Percentiles rank a stretch among this genome's conserved stretches.
phyloP scores from a whole-genome alignment of 192 early-diverging fungal genomes.

The Entomortierella chlamydospora region DNA sequence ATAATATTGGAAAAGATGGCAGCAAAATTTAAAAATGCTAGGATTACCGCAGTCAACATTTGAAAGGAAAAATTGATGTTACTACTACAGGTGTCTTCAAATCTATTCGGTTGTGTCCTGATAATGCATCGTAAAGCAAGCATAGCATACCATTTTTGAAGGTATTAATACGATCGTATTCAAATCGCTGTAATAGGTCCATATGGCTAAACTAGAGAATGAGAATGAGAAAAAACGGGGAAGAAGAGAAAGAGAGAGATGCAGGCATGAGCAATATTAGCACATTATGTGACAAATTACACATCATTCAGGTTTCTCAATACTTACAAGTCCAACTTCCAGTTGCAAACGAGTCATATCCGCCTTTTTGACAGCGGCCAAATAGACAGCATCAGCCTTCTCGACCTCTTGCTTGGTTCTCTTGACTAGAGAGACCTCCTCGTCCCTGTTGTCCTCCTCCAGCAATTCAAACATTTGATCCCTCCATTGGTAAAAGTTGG shows the following conservation, averaged over 20 bases:
- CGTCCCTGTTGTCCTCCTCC: conserved; percentile 55
- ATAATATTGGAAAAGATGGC: conserved; percentile 61
- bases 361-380: conserved; percentile 69
- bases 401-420: conserved; percentile 67
- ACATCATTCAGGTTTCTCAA: not conserved
- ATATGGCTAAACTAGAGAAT: conserved; percentile 62
- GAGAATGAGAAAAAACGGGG: not conserved
- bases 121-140: not conserved
- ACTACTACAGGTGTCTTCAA: too few relatives aligned
- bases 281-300: not conserved
- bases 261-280: not conserved
- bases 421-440: conserved; percentile 30
- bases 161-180: conserved; percentile 60
- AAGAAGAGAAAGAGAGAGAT: not conserved
- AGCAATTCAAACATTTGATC: conserved; percentile 64
- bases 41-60: not conserved
- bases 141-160: conserved; percentile 63
- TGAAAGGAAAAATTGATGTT: not conserved
- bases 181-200: conserved; percentile 61
- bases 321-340: conserved; percentile 73
- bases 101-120: too few relatives aligned
- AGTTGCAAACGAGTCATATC: conserved; percentile 75
- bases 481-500: conserved; percentile 81
- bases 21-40: conserved; percentile 62
- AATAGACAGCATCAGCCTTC: conserved; percentile 74